Evolutionary conservation across 176 grass and related monocot genomes (phyloP).

Genomic region (Tuctoria greenei): DNA sequence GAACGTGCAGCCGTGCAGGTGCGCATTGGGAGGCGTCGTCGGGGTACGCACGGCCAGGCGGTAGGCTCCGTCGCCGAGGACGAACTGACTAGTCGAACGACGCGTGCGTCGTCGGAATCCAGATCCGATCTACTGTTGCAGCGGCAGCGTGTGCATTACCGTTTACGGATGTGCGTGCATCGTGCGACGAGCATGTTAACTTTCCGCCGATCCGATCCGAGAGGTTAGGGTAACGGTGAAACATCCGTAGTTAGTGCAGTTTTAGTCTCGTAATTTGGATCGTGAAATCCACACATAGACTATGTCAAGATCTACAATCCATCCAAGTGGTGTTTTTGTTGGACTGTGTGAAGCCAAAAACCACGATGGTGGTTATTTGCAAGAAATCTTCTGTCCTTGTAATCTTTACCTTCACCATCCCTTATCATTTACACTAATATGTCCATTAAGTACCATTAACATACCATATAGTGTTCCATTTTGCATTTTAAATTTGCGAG

Average conservation of each 20-base stretch:
- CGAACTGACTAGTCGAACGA: background rate
- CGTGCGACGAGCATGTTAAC: background rate
- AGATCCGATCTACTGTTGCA: background rate
- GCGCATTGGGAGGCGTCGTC: background rate
- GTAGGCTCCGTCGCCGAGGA: background rate
- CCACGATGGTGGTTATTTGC: too few species aligned
- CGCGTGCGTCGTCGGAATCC: background rate
- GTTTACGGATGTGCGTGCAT: background rate
- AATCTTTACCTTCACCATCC: too few species aligned
- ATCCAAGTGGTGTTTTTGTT: too few species aligned
- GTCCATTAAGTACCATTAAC: too few species aligned
- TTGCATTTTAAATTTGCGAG: too few species aligned
- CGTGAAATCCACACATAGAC: too few species aligned
- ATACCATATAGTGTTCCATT: too few species aligned
- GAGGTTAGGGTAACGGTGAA: background rate
- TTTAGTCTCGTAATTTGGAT: too few species aligned
- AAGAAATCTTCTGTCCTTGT: too few species aligned
- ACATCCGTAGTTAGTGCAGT: background rate
- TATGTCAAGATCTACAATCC: too few species aligned
- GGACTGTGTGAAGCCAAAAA: too few species aligned
- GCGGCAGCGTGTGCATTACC: background rate
- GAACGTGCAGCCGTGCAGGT: background rate
- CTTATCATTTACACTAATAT: too few species aligned
- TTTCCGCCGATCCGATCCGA: background rate
- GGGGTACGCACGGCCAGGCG: background rate